Percentiles rank a stretch among this genome's conserved stretches.
Conservation (phyloP, 768 basidiomycete genomes). For the Rossbeevera mucosa region DNA sequence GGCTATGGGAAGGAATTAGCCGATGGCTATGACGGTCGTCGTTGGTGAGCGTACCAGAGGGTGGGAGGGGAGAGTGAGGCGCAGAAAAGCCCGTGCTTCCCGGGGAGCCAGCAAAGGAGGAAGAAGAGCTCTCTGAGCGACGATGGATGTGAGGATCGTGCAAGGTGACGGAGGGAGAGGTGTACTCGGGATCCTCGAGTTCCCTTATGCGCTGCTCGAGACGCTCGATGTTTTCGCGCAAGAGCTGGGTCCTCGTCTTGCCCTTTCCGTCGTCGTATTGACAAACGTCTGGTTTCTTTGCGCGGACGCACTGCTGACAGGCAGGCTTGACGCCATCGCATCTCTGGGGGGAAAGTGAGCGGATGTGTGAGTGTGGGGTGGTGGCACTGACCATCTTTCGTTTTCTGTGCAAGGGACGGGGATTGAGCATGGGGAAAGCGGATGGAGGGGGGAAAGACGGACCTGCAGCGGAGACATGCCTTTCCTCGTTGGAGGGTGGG, state of each 20-base stretch:
- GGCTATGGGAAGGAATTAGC: conserved; percentile 27
- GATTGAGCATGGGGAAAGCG: conserved; percentile 12
- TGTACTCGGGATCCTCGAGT: conserved; percentile 70
- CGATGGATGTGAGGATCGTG: conserved; percentile 56
- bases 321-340: conserved; percentile 76
- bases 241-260: conserved; percentile 74
- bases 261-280: conserved; percentile 84
- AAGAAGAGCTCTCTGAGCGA: conserved; percentile 47
- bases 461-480: conserved; percentile 73
- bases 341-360: conserved; percentile 41
- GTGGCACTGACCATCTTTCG: conserved; percentile 57
- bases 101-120: conserved; percentile 48
- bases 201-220: conserved; percentile 70
- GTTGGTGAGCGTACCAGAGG: conserved; percentile 39
- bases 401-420: conserved; percentile 40
- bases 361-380: not conserved
- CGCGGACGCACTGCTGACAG: conserved; percentile 73
- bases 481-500: conserved; percentile 60
- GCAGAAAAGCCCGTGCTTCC: conserved; percentile 47
- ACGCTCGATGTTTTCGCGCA: conserved; percentile 71
- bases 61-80: conserved; percentile 57
- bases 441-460: conserved; percentile 13
- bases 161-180: conserved; percentile 63
- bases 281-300: conserved; percentile 71
- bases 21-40: not conserved